Evolutionary conservation across 2,329 filamentous ascomycete genomes (phyloP).

Genomic region (Escovopsis sp.): DNA sequence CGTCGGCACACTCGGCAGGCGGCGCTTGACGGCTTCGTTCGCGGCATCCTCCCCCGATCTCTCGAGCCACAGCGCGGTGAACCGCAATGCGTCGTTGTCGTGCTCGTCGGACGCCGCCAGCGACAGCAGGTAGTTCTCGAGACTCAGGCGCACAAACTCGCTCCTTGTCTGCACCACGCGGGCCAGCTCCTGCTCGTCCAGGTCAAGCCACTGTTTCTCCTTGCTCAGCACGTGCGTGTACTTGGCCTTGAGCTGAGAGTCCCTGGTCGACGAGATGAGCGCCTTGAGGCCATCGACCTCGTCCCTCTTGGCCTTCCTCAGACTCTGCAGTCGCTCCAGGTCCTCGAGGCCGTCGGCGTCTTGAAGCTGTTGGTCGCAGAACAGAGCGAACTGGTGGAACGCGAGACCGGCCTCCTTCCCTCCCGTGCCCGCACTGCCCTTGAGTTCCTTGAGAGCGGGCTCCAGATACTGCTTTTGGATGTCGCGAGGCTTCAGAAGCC

Average conservation of each 20-base stretch:
- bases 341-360: slow-evolving; percentile 77
- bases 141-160: slow-evolving; percentile 71
- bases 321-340: slow-evolving; percentile 60
- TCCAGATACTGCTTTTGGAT: slow-evolving; percentile 80
- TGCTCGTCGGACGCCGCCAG: slow-evolving; percentile 75
- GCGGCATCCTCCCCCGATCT: slow-evolving; percentile 61
- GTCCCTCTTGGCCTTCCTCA: slow-evolving; percentile 66
- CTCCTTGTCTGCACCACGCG: slow-evolving; percentile 62
- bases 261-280: slow-evolving; percentile 34
- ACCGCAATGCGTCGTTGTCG: slow-evolving; percentile 79
- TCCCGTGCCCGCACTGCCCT: slow-evolving; percentile 37
- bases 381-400: slow-evolving; percentile 86
- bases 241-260: slow-evolving; percentile 37
- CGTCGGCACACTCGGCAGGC: slow-evolving; percentile 64
- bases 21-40: slow-evolving; percentile 58
- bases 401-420: slow-evolving; percentile 71
- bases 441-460: slow-evolving; percentile 70
- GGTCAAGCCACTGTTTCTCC: slow-evolving; percentile 75
- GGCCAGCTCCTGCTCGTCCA: slow-evolving; percentile 77
- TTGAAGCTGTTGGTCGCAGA: slow-evolving; percentile 88
- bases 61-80: slow-evolving; percentile 89
- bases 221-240: slow-evolving; percentile 50
- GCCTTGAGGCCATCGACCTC: slow-evolving; percentile 63
- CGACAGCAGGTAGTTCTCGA: slow-evolving; percentile 86
- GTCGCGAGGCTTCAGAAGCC: slow-evolving; percentile 76